phyloP scores from a whole-genome alignment of 2,329 filamentous ascomycete genomes.

The Xylaria sp. region DNA sequence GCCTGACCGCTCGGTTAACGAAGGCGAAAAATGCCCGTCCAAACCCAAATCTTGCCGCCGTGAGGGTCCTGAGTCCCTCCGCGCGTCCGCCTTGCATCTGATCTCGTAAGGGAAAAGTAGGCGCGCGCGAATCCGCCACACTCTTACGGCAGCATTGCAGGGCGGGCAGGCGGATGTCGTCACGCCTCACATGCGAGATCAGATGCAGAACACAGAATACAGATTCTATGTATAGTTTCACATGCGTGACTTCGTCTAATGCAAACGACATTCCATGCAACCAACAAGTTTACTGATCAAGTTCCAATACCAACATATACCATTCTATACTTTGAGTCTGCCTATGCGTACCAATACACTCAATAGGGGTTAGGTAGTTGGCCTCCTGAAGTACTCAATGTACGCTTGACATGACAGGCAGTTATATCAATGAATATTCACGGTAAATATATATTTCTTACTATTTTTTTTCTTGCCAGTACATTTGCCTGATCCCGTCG shows the following conservation, averaged over 20 bases:
- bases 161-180: too few species aligned
- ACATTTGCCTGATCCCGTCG: slow-evolving; percentile 15
- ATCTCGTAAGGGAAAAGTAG: too few species aligned
- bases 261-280: too few species aligned
- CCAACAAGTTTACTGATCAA: neutral
- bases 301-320: too few species aligned
- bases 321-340: too few species aligned
- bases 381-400: neutral
- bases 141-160: too few species aligned
- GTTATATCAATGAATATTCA: neutral
- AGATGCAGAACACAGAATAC: neutral
- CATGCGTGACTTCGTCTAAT: too few species aligned
- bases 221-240: neutral
- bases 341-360: too few species aligned
- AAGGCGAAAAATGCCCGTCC: neutral
- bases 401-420: neutral
- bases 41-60: neutral
- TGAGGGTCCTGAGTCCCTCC: neutral
- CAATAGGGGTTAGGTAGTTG: neutral
- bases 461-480: slow-evolving; percentile 12
- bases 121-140: too few species aligned
- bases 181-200: too few species aligned
- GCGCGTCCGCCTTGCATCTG: too few species aligned
- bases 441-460: slow-evolving; percentile 7
- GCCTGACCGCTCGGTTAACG: neutral